Percentiles rank a stretch among this genome's conserved stretches.
Conservation (phyloP, 2,329 filamentous ascomycete species). For the Colletotrichum zoysiae region DNA sequence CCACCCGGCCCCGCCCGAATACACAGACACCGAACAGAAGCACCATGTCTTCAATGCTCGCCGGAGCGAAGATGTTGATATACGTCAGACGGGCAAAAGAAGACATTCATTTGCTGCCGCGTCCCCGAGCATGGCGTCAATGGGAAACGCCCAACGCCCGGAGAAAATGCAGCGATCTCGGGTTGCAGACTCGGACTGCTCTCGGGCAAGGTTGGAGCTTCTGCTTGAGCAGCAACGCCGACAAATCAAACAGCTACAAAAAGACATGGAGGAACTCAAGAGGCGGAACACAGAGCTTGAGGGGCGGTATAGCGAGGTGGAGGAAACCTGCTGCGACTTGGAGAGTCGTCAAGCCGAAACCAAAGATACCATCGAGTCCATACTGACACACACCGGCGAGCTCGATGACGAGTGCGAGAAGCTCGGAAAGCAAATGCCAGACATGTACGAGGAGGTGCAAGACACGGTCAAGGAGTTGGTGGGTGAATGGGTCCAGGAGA, state of each 20-base stretch:
- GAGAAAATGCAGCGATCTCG: neutral
- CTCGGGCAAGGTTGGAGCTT: neutral
- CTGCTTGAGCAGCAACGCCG: constrained; percentile 12
- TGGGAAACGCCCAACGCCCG: neutral
- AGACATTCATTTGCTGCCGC: neutral
- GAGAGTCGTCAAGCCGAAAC: constrained; percentile 14
- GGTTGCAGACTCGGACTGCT: neutral
- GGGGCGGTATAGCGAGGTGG: constrained; percentile 8
- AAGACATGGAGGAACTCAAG: constrained; percentile 15
- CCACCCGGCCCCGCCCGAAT: neutral
- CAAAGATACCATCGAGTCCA: constrained; percentile 14
- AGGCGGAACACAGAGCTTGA: constrained; percentile 15
- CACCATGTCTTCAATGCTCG: neutral
- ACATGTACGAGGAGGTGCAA: constrained; percentile 19
- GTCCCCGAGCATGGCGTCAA: neutral
- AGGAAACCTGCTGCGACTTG: constrained; percentile 5
- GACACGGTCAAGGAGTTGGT: neutral
- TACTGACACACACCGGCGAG: constrained; percentile 20
- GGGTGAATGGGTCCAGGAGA: constrained; percentile 16
- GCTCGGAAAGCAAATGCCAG: constrained; percentile 25
- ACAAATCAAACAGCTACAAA: constrained; percentile 7
- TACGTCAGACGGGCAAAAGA: constrained; percentile 1
- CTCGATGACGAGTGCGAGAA: constrained; percentile 26
- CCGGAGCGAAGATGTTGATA: neutral
- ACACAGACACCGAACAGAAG: neutral